phyloP scores from a whole-genome alignment of 345 rosid species.

The Brassica juncea region DNA sequence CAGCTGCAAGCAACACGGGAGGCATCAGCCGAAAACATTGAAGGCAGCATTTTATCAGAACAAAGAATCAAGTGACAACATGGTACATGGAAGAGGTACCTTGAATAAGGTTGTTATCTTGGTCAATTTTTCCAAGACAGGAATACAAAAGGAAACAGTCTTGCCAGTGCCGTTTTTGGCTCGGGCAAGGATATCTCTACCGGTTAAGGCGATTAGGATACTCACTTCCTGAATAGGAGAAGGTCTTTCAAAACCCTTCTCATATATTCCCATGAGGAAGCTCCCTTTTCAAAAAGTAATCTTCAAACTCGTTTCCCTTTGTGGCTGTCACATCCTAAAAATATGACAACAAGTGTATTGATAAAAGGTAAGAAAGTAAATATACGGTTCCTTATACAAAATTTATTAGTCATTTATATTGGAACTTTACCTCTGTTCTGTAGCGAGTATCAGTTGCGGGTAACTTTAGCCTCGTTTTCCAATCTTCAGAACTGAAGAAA shows the following conservation, averaged over 20 bases:
- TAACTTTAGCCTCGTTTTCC: conserved; percentile 75
- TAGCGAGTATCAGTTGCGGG: conserved; percentile 80
- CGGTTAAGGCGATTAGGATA: conserved; percentile 92
- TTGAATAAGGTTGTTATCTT: conserved; percentile 84
- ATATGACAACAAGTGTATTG: neutral
- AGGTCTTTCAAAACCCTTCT: conserved; percentile 95
- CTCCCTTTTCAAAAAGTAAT: conserved; percentile 83
- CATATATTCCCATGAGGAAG: conserved; percentile 93
- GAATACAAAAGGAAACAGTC: conserved; percentile 92
- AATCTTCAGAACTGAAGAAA: conserved; percentile 70
- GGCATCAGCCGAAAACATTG: neutral
- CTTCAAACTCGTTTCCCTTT: conserved; percentile 92
- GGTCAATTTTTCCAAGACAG: conserved; percentile 92
- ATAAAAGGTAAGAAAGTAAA: neutral
- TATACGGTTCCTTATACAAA: no score
- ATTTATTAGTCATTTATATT: neutral
- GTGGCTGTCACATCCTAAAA: conserved; percentile 94
- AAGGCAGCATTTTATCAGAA: no score
- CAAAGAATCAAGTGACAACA: no score
- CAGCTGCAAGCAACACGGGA: conserved; percentile 51
- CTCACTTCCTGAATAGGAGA: conserved; percentile 99
- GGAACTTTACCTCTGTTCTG: conserved; percentile 67
- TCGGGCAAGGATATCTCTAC: conserved; percentile 93
- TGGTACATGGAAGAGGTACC: conserved; percentile 33
- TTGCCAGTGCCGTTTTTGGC: conserved; percentile 98